Conservation (phyloP, 345 rosid genomes). For the Populus nigra region DNA sequence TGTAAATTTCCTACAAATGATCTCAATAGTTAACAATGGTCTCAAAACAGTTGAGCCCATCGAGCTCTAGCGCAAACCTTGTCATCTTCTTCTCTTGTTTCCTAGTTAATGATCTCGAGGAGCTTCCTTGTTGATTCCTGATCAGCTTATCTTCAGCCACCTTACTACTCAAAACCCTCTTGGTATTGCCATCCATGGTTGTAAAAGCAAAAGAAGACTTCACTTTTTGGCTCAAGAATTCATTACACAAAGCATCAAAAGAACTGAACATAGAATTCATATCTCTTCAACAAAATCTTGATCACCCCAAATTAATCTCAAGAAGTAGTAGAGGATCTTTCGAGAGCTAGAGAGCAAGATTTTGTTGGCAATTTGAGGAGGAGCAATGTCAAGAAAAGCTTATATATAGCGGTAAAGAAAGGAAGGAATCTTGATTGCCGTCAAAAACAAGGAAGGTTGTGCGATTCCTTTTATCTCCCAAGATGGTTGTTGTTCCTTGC, state of each 20-base stretch:
- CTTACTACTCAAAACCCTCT: background rate
- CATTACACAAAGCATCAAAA: constrained; percentile 60
- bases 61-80: constrained; percentile 56
- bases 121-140: background rate
- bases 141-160: background rate
- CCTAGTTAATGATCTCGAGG: background rate
- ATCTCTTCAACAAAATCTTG: background rate
- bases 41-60: constrained; percentile 72
- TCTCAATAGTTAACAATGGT: constrained; percentile 39
- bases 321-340: background rate
- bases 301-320: background rate
- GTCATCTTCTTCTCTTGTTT: constrained; percentile 26
- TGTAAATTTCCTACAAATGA: background rate
- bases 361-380: background rate
- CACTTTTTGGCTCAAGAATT: constrained; percentile 45
- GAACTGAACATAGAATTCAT: constrained; percentile 83
- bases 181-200: background rate
- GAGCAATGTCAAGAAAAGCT: background rate
- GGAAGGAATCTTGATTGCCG: too few relatives aligned
- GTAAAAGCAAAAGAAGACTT: constrained; percentile 25
- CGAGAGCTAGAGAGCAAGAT: background rate
- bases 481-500: background rate
- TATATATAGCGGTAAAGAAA: too few relatives aligned
- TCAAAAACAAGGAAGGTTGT: background rate
- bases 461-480: background rate